phyloP scores from a whole-genome alignment of 2,329 filamentous ascomycete genomes.

The Pseudogymnoascus destructans region DNA sequence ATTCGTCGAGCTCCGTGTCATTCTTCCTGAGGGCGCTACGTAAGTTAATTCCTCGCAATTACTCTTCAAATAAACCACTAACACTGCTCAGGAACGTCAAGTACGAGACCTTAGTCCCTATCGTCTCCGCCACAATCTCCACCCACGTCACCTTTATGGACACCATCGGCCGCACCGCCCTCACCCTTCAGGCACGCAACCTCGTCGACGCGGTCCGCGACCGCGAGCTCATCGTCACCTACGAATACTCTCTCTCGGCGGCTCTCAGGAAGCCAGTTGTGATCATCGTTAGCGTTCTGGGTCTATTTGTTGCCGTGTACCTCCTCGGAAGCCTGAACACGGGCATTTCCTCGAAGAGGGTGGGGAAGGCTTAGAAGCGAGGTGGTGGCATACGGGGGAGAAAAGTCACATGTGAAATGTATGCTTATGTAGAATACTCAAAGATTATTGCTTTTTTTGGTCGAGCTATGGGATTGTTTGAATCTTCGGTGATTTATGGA shows the following conservation, averaged over 20 bases:
- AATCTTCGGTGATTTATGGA: neutral
- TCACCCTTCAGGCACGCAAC: conserved; percentile 71
- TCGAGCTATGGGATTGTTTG: neutral
- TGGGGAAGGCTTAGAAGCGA: neutral
- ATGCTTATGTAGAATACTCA: conserved; percentile 8
- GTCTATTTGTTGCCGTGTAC: conserved; percentile 65
- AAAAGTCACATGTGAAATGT: conserved; percentile 3
- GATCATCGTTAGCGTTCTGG: conserved; percentile 59
- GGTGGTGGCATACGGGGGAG: neutral
- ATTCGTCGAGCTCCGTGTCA: conserved; percentile 63
- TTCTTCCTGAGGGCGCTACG: conserved; percentile 84
- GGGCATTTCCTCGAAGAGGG: conserved; percentile 16
- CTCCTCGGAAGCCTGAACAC: conserved; percentile 41
- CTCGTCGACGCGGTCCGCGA: conserved; percentile 83
- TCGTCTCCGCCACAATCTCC: conserved; percentile 45
- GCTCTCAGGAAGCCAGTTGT: conserved; percentile 76
- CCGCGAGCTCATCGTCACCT: conserved; percentile 71
- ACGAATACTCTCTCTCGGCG: conserved; percentile 66
- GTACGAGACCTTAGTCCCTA: conserved; percentile 60
- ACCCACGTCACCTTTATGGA: conserved; percentile 88
- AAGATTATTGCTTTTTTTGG: conserved; percentile 4
- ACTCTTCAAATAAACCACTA: conserved; percentile 32
- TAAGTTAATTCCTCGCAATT: conserved; percentile 43
- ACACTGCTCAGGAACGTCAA: conserved; percentile 54
- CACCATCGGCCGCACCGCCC: conserved; percentile 71